A percentile compares a stretch with the other conserved stretches of the same genome.
These are phyloP conservation scores for Eucalyptus marginata DNA, from an alignment of 345 rosid genomes.

Conservation along the genomic window DNA sequence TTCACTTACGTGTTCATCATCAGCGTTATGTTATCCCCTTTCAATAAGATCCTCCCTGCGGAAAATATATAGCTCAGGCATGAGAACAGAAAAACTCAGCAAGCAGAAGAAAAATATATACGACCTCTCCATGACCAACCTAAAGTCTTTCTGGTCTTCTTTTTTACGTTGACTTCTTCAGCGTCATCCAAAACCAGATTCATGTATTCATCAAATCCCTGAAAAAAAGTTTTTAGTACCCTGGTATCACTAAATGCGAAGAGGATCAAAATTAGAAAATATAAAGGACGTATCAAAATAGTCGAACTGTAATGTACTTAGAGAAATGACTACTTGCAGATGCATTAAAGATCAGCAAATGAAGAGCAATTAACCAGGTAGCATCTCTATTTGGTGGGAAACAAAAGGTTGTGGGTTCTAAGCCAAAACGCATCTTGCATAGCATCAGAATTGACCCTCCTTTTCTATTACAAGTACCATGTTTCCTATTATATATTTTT, in stretches of 20 bases:
- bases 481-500: neutral
- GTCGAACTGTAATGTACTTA: neutral
- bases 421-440: neutral
- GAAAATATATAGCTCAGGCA: neutral
- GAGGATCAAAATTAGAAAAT: neutral
- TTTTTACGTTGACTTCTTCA: slow-evolving; percentile 88
- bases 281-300: too few relatives aligned
- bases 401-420: neutral
- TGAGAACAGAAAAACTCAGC: neutral
- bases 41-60: slow-evolving; percentile 82
- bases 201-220: slow-evolving; percentile 99
- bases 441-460: neutral
- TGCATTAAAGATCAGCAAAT: neutral
- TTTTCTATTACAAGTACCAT: neutral
- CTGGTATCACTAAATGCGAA: neutral
- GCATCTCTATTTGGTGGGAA: neutral
- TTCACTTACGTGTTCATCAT: slow-evolving; percentile 82
- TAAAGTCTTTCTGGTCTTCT: slow-evolving; percentile 69
- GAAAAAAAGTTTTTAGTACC: neutral
- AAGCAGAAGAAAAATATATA: neutral
- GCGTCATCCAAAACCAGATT: slow-evolving; percentile 94
- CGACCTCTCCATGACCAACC: slow-evolving; percentile 20
- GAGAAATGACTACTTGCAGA: neutral
- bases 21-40: slow-evolving; percentile 85
- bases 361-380: neutral